phyloP scores from a whole-genome alignment of 345 rosid species.

The Balakata baccata region DNA sequence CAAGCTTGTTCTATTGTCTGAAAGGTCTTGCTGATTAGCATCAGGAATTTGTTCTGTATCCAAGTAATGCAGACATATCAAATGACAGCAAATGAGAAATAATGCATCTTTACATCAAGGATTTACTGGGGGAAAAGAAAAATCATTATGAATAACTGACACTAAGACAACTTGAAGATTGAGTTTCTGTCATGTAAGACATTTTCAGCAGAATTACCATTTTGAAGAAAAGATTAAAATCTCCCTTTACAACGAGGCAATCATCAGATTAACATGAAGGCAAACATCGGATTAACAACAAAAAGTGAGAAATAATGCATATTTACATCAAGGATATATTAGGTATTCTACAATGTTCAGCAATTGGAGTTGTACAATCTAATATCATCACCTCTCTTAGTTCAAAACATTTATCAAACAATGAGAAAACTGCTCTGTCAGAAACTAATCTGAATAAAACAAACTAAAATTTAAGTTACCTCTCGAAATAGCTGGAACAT shows the following conservation, averaged over 20 bases:
- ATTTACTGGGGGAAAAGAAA: background rate
- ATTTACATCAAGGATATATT: background rate
- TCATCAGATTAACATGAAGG: background rate
- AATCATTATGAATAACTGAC: background rate
- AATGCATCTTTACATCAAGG: background rate
- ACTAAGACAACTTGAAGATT: background rate
- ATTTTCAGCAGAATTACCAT: background rate
- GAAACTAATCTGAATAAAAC: background rate
- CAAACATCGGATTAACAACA: background rate
- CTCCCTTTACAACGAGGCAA: background rate
- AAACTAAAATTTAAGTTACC: constrained; percentile 34
- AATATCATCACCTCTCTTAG: background rate
- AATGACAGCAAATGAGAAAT: background rate
- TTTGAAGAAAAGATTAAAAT: background rate
- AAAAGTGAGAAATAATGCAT: background rate
- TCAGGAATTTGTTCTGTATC: constrained; percentile 31
- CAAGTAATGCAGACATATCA: constrained; percentile 6
- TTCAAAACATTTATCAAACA: background rate
- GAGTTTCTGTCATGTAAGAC: background rate
- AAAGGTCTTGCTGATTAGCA: constrained; percentile 26
- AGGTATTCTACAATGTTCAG: background rate
- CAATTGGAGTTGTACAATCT: background rate
- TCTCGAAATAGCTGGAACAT: constrained; percentile 32
- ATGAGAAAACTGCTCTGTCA: background rate
- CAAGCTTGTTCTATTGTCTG: constrained; percentile 24